Conservation (phyloP, 352 stramenopile genomes). For the Phytophthora citrophthora region DNA sequence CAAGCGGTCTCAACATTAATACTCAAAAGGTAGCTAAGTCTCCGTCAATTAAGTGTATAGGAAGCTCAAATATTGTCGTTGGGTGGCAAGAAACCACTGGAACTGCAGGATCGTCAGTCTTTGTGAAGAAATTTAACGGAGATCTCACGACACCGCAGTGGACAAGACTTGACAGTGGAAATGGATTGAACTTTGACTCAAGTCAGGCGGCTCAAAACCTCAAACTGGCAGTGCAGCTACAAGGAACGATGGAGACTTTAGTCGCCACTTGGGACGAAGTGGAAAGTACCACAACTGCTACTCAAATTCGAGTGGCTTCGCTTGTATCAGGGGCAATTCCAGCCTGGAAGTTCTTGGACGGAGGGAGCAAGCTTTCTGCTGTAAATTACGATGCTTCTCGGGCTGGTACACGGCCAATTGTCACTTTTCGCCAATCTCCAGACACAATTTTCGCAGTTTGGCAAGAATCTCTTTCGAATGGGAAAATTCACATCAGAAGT, state of each 20-base stretch:
- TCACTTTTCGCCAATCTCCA: conserved; percentile 17
- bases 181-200: conserved; percentile 54
- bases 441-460: conserved; percentile 44
- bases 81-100: conserved; percentile 57
- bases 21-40: conserved; percentile 25
- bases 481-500: conserved; percentile 42
- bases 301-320: conserved; percentile 53
- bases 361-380: conserved; percentile 34
- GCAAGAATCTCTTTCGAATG: conserved; percentile 50
- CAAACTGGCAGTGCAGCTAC: conserved; percentile 31
- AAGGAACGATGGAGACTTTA: conserved; percentile 31
- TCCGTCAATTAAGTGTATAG: conserved; percentile 52
- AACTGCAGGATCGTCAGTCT: conserved; percentile 20
- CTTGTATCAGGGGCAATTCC: conserved; percentile 8
- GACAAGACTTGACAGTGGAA: conserved; percentile 38
- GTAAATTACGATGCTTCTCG: conserved; percentile 50
- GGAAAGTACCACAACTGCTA: conserved; percentile 20
- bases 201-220: conserved; percentile 53
- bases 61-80: conserved; percentile 41
- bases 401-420: conserved; percentile 33
- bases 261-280: conserved; percentile 66
- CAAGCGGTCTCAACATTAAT: conserved; percentile 52
- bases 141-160: conserved; percentile 44
- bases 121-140: conserved; percentile 53
- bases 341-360: conserved; percentile 54